Evolutionary conservation across 495 filamentous ascomycete genomes (phyloP), one percentile per base, ranked within the genome.

Genomic region (Jackrogersella multiformis): DNA sequence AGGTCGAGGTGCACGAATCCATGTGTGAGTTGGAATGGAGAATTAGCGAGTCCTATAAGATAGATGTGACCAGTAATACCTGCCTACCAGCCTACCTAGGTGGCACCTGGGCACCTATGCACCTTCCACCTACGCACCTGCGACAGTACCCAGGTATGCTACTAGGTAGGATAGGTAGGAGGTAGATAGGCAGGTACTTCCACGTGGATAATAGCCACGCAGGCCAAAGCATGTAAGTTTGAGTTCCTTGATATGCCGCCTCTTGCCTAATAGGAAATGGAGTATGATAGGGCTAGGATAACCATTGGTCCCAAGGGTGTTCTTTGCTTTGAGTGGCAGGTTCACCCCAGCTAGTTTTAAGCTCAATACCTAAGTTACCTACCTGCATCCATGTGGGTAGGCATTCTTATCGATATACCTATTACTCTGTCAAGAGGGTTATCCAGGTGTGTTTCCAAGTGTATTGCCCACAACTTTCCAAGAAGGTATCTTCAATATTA

Each of bases 211-310:
- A 53, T 24, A 42, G 44, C 38, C 46, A 60, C 48, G 48, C 41
- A 16, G 30, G 16, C 41, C 3, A 42, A 23, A 48, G 24, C 15
- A 9, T 62, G 41, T 26, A 36, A 48, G 51, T 16, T 20, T 18
- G 9, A 23, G 48, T 61, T 38, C 39, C 24, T 26, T 36, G 15
- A 23, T 49, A 45, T 38, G 26, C 23, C 21, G 46, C 20, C 41
- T 59, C 53, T 48, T 63, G 53, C 59, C 66, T 69, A 64, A 64
- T 59, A 30, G 26, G 54, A 62, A 34, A 36, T 32, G 26, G 34
- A 23, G 24, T 38, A 9, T 26, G 23, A 34, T 64, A 69, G 51
- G 66, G 60, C 66, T 69, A 39, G 20, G 24, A 41, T 16, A 23
- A 36, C 36, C 28, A 69, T 69, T 64, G 48, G 66, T 38, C 45